Base-by-base conservation (phyloP, 2,329 filamentous ascomycete genomes). In the Bipolaris victoriae region DNA sequence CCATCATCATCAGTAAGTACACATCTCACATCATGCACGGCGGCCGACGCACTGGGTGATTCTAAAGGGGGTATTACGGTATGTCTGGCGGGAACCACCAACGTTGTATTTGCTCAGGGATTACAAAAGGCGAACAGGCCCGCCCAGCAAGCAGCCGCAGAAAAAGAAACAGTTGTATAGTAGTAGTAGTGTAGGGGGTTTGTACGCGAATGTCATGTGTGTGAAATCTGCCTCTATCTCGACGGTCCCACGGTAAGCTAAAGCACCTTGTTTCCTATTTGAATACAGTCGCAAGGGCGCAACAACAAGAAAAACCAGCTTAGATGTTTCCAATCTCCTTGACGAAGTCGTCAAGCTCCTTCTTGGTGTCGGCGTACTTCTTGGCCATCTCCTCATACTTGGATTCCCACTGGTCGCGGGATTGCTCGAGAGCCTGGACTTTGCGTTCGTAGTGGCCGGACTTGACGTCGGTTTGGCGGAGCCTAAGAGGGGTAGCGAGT, bases 361-460 rank as follows among this genome's bases (percentile, higher is more conserved):
- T 94, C 85, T 96, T 88, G 70, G 92, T 85, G 56, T 84, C 79
- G 67, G 82, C 81, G 84, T 96, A 90, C 83, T 97, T 96, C 87
- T 93, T 90, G 71, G 89, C 80, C 90, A 97, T 96, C 79, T 98
- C 94, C 82, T 98, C 95, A 83, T 96, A 98, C 85, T 99, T 98
- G 80, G 85, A 78, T 84, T 98, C 95, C 93, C 93, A 97, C 80
- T 93, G 88, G 80, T 97, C 92, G 73, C 91, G 90, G 78, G 93
- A 87, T 75, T 87, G 84, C 83, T 99, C 95, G 75, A 97, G 88
- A 73, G 95, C 94, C 81, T 97, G 92, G 70, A 98, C 95, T 86
- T 98, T 98, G 82, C 95, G 95, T 84, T 99, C 95, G 81, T 94
- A 98, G 84, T 99, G 94, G 73, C 94, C 95, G 75, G 94, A 93